Base-by-base conservation (phyloP, 345 rosid species). In the Erucastrum elatum region DNA sequence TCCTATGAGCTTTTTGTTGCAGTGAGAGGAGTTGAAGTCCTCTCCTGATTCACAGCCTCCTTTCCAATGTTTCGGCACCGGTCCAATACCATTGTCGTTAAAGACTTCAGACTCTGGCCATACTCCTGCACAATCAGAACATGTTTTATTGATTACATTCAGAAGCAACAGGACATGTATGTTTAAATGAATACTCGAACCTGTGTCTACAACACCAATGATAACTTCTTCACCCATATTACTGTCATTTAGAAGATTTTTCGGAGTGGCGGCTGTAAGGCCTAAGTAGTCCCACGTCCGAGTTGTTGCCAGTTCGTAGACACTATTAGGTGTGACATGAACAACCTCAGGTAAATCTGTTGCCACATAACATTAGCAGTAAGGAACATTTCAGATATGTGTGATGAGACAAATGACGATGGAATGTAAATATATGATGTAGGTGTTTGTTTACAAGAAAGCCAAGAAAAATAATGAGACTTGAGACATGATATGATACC, bases 1-100 rank as follows among this genome's bases (percentile, higher is more conserved):
- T 64, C 91, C 91, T 44, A 88, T 84, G 6, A 88, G 75, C 77
- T 88, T 88, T 8, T 79, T 77, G 81, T 88, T 88, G 53, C 91
- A 82, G 16, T 82, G 68, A 35, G 58, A 27, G 6, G 83, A 27
- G 61, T 61, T 25, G 56, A 88, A 86, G n/a, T 69, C 80, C 13
- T 75, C 75, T 1, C 76, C 83, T 4, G 77, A 64, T 12, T 69
- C 68, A 56, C 89, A 88, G 1, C 34, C 13, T 4, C 91, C 91
- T 56, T 79, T 85, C 91, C 91, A 88, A 1, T 74, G 79, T 16
- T 76, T 46, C 1, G 91, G 89, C 7, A 81, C 71, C 3, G 87
- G 75, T 8, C 83, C 87, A 31, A 82, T 75, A 31, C 75, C 84
- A 12, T 75, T 60, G 58, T 85, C 91, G 4, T 85, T 79, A 44